Conservation (phyloP, 768 basidiomycete genomes). For the Boletus sp. region DNA sequence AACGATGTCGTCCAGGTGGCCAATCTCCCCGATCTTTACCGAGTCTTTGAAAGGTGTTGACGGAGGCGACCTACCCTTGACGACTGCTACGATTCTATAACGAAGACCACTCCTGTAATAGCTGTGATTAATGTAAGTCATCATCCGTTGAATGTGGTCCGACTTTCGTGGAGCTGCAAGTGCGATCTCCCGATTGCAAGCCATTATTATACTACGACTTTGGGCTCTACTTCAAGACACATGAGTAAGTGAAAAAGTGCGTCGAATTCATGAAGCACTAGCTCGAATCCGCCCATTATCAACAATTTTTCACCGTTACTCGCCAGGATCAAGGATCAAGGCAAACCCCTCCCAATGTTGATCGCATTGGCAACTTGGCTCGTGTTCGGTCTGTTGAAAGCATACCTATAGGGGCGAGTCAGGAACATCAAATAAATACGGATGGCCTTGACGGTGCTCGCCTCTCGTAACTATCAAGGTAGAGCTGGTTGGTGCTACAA, state of each 20-base stretch:
- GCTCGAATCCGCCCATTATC: no score
- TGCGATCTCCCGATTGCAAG: not conserved
- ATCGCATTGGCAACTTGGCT: slow-evolving; percentile 76
- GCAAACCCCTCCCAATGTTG: slow-evolving; percentile 59
- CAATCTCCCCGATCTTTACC: slow-evolving; percentile 86
- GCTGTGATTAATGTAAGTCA: not conserved
- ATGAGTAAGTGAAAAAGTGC: not conserved
- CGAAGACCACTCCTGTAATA: not conserved
- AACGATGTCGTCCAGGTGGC: slow-evolving; percentile 84
- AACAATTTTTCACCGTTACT: not conserved
- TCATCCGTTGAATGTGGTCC: not conserved
- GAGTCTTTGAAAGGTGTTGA: slow-evolving; percentile 92
- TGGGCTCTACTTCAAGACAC: not conserved
- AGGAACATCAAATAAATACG: not conserved
- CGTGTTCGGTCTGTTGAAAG: slow-evolving; percentile 73
- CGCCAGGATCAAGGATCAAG: slow-evolving; percentile 38
- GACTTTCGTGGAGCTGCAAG: not conserved
- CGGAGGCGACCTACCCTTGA: not conserved
- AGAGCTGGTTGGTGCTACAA: slow-evolving; percentile 63
- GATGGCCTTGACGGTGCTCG: slow-evolving; percentile 18
- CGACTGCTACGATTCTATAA: not conserved
- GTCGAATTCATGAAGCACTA: not conserved
- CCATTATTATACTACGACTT: not conserved
- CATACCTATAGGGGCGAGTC: slow-evolving; percentile 47
- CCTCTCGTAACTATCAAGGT: slow-evolving; percentile 73